Conservation (phyloP, 148 eudicot genomes). For the Cornus kousa region DNA sequence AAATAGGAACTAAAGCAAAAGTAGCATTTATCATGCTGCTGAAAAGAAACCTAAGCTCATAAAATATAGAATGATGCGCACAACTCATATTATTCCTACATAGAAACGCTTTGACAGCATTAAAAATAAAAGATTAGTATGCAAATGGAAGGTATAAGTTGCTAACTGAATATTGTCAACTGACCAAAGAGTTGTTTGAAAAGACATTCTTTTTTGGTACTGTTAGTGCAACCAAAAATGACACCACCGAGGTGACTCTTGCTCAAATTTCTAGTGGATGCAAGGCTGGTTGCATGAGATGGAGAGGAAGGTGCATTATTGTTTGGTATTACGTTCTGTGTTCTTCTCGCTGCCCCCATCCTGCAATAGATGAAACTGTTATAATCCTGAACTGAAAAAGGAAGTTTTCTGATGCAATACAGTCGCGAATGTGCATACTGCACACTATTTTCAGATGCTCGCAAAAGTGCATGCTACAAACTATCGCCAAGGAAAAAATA, state of each 20-base stretch:
- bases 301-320: constrained; percentile 14
- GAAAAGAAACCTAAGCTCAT: neutral
- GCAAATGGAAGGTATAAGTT: neutral
- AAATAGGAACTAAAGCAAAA: constrained; percentile 1
- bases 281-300: constrained; percentile 3
- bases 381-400: constrained; percentile 8
- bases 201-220: constrained; percentile 67
- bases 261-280: constrained; percentile 42
- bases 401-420: neutral
- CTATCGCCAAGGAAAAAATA: neutral
- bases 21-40: neutral
- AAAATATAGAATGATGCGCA: neutral
- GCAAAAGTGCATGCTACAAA: neutral
- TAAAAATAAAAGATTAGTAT: neutral
- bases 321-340: constrained; percentile 7
- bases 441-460: too few relatives aligned
- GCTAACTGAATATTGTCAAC: constrained; percentile 21
- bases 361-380: constrained; percentile 22
- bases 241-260: constrained; percentile 68
- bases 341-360: constrained; percentile 47
- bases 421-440: neutral
- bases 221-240: constrained; percentile 70
- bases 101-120: constrained; percentile 1
- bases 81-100: neutral
- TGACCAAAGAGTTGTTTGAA: constrained; percentile 74